Percentiles rank a stretch among this genome's conserved stretches.
Evolutionary conservation across 768 basidiomycete genomes (phyloP).

Genomic region (Russula dissimulans): DNA sequence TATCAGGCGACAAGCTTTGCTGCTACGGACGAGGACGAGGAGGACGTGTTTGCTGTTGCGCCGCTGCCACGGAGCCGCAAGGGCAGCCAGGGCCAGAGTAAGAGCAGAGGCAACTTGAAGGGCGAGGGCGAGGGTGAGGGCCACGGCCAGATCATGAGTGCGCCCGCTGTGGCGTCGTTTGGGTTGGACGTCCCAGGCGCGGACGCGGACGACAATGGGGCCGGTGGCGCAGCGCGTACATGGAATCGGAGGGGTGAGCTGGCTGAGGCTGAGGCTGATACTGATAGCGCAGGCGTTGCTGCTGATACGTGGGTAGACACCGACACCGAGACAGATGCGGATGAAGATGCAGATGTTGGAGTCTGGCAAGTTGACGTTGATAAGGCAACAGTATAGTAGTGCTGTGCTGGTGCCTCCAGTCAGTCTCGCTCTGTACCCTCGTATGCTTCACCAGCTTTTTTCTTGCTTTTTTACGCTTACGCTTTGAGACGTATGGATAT

Average conservation of each 20-base stretch:
- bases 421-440: no score
- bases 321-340: conserved; percentile 18
- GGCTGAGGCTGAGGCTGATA: neutral
- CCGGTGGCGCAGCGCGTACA: neutral
- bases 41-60: conserved; percentile 1
- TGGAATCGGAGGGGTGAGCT: neutral
- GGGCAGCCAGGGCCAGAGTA: neutral
- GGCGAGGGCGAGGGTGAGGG: no score
- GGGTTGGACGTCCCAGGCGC: no score
- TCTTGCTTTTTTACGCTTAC: no score
- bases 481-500: no score
- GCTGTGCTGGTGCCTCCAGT: no score
- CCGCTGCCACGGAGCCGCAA: neutral
- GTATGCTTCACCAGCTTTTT: no score
- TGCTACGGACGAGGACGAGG: neutral
- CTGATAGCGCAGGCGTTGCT: neutral
- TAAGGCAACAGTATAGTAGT: no score
- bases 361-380: no score
- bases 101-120: no score
- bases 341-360: neutral
- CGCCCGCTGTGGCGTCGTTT: neutral
- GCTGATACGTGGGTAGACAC: conserved; percentile 18
- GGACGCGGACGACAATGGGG: no score
- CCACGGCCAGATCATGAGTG: neutral
- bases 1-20: no score